Conservation (phyloP, 345 rosid species). For the Brassica incana region DNA sequence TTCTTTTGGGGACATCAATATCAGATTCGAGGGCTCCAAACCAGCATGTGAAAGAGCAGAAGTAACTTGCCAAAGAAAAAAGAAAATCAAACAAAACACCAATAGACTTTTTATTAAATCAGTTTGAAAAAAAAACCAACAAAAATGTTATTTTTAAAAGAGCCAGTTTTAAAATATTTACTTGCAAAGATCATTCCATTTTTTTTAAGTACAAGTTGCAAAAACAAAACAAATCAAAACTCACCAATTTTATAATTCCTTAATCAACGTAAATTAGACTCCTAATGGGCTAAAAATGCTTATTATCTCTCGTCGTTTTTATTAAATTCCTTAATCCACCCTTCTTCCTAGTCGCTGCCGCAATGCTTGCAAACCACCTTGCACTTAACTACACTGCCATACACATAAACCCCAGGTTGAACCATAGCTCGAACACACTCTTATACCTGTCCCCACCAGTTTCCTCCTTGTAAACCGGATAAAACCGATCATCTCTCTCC, state of each 20-base stretch:
- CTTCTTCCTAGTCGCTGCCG: constrained; percentile 38
- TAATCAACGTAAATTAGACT: constrained; percentile 25
- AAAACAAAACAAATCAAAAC: background rate
- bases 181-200: constrained; percentile 21
- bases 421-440: constrained; percentile 75
- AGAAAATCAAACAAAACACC: no score
- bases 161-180: constrained; percentile 21
- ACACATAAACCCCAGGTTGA: constrained; percentile 92
- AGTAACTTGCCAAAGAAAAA: no score
- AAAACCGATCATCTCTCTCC: constrained; percentile 59
- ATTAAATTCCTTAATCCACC: constrained; percentile 31
- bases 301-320: constrained; percentile 30
- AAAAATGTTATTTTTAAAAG: background rate
- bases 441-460: constrained; percentile 61
- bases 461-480: constrained; percentile 85
- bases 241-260: constrained; percentile 22
- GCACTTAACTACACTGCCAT: constrained; percentile 78
- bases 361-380: constrained; percentile 70
- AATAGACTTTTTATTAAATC: background rate
- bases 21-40: no score
- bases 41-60: no score
- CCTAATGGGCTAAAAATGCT: constrained; percentile 40
- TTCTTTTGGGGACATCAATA: no score
- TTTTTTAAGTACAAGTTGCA: constrained; percentile 35
- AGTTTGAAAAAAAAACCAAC: background rate